phyloP scores from a whole-genome alignment of 2,329 filamentous ascomycete species.

The Fusarium verrucosum region DNA sequence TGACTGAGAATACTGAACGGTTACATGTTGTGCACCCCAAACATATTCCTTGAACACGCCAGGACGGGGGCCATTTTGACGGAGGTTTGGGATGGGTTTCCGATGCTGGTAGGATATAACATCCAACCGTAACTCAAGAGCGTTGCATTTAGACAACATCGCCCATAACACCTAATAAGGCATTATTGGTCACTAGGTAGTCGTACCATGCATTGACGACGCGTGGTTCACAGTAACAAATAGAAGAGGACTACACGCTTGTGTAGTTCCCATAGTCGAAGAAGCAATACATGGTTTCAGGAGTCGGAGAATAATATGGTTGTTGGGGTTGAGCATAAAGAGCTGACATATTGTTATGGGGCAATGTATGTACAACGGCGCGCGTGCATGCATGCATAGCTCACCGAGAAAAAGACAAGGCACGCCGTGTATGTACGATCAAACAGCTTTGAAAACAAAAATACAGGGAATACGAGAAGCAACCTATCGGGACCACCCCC shows the following conservation, averaged over 20 bases:
- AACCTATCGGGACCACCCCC: conserved; percentile 42
- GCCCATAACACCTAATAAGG: neutral
- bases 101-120: neutral
- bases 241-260: neutral
- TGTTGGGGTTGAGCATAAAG: conserved; percentile 24
- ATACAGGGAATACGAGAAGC: conserved; percentile 5
- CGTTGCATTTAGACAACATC: neutral
- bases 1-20: neutral
- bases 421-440: conserved; percentile 18
- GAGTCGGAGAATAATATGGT: conserved; percentile 14
- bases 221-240: neutral
- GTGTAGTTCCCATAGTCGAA: neutral
- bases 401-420: conserved; percentile 9
- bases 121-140: neutral
- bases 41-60: neutral
- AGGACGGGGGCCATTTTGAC: neutral
- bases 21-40: conserved; percentile 1
- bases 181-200: neutral
- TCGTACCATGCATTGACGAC: neutral
- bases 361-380: conserved; percentile 12
- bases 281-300: conserved; percentile 35
- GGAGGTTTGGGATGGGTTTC: neutral
- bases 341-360: conserved; percentile 23
- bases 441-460: conserved; percentile 27
- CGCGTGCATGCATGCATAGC: conserved; percentile 19